phyloP scores from a whole-genome alignment of 2,329 filamentous ascomycete species.

The Setomelanomma holmii region DNA sequence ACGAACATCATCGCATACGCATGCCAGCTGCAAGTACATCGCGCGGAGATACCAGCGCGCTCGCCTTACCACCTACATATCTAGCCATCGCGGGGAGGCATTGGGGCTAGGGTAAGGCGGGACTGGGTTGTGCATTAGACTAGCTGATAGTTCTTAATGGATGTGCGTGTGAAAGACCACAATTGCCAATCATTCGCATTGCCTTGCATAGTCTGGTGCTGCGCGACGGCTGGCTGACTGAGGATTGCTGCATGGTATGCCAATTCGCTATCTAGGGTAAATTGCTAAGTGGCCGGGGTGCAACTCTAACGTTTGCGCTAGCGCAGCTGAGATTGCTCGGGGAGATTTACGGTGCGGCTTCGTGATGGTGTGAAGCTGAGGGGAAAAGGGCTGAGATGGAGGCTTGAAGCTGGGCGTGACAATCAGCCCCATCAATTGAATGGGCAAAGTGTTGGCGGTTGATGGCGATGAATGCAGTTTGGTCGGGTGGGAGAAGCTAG shows the following conservation, averaged over 20 bases:
- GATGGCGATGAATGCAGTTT: neutral
- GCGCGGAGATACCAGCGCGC: neutral
- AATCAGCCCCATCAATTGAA: neutral
- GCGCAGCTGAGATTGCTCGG: neutral
- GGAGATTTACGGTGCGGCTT: neutral
- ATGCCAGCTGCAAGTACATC: too few species aligned
- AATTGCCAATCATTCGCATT: too few species aligned
- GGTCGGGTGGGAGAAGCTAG: neutral
- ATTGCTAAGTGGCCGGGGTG: neutral
- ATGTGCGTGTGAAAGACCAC: too few species aligned
- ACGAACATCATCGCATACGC: too few species aligned
- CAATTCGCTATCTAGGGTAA: neutral
- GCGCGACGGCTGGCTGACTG: too few species aligned
- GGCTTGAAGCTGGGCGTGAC: neutral
- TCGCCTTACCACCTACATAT: neutral
- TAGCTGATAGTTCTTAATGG: too few species aligned
- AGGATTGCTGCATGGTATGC: too few species aligned
- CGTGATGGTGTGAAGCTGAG: neutral
- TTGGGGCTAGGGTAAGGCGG: too few species aligned
- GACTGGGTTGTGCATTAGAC: too few species aligned
- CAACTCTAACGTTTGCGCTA: neutral
- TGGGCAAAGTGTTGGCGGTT: neutral
- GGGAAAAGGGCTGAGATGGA: neutral
- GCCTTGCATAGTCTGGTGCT: too few species aligned
- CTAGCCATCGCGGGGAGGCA: neutral